phyloP scores from a whole-genome alignment of 2,329 filamentous ascomycete species.

The Cytospora piceicola region DNA sequence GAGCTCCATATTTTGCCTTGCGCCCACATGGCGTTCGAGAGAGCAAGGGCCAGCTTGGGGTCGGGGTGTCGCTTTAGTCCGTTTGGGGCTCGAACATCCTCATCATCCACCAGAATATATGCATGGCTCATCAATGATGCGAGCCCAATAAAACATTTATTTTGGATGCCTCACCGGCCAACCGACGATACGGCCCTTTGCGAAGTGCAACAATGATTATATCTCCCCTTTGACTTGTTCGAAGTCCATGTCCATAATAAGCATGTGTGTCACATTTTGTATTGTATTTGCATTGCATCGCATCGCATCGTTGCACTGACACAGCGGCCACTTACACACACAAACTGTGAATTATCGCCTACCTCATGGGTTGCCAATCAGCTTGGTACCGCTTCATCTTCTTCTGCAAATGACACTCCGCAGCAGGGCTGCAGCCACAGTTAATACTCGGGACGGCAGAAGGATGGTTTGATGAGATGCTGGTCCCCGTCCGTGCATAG shows the following conservation, averaged over 20 bases:
- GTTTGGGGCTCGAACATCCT: slow-evolving; percentile 17
- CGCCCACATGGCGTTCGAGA: slow-evolving; percentile 29
- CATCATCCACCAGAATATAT: slow-evolving; percentile 7
- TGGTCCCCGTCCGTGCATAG: background rate
- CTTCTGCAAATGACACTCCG: background rate
- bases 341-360: slow-evolving; percentile 5
- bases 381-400: background rate
- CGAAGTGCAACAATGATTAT: background rate
- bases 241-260: background rate
- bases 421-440: slow-evolving; percentile 3
- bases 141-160: background rate
- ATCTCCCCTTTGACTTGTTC: background rate
- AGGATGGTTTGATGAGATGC: background rate
- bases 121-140: background rate
- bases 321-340: slow-evolving; percentile 5
- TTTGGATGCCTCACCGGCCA: slow-evolving; percentile 3
- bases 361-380: slow-evolving; percentile 4
- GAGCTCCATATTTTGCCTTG: slow-evolving; percentile 22
- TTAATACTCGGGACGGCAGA: slow-evolving; percentile 11
- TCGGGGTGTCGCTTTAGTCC: slow-evolving; percentile 27
- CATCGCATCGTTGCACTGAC: slow-evolving; percentile 26
- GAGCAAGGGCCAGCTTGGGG: slow-evolving; percentile 26
- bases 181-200: background rate
- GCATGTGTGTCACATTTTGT: slow-evolving; percentile 9
- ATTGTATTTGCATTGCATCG: slow-evolving; percentile 20